Conservation (phyloP, 2,329 filamentous ascomycete genomes). For the Phoma sp. region DNA sequence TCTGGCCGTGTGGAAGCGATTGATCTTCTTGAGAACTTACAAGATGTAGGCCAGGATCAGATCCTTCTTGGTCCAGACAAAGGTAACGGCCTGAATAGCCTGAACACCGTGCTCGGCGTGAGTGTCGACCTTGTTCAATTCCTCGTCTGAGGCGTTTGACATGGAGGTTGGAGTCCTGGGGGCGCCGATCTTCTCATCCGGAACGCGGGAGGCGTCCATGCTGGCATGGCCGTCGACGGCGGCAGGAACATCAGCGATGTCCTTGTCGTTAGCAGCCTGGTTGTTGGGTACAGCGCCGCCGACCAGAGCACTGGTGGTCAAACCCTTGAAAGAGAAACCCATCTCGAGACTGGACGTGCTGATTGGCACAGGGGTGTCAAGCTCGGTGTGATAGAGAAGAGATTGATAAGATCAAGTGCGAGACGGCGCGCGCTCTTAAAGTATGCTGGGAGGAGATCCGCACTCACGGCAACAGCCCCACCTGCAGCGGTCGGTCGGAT, state of each 20-base stretch:
- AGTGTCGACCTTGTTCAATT: slow-evolving; percentile 42
- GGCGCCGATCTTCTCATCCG: slow-evolving; percentile 40
- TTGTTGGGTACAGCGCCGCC: slow-evolving; percentile 22
- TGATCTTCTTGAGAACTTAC: slow-evolving; percentile 20
- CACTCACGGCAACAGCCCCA: slow-evolving; percentile 18
- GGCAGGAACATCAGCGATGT: slow-evolving; percentile 39
- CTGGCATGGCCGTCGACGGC: slow-evolving; percentile 39
- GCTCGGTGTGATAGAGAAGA: slow-evolving; percentile 11
- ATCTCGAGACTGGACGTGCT: slow-evolving; percentile 23
- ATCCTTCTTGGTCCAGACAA: slow-evolving; percentile 38
- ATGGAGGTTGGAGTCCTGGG: slow-evolving; percentile 23
- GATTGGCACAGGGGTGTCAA: slow-evolving; percentile 8
- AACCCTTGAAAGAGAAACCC: slow-evolving; percentile 43
- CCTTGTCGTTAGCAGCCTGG: slow-evolving; percentile 28
- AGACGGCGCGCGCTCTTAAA: slow-evolving; percentile 26
- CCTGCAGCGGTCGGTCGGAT: slow-evolving; percentile 19
- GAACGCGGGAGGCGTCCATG: slow-evolving; percentile 27
- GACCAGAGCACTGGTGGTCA: slow-evolving; percentile 38
- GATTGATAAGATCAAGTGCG: slow-evolving; percentile 39
- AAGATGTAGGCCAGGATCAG: slow-evolving; percentile 39
- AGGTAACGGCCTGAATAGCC: slow-evolving; percentile 37
- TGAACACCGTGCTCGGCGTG: slow-evolving; percentile 40
- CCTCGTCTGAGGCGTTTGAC: slow-evolving; percentile 34
- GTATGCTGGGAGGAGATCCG: slow-evolving; percentile 23
- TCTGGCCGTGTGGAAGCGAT: not conserved